A percentile compares a stretch with the other conserved stretches of the same genome.
These are phyloP conservation scores for Tetrahymena elliotti DNA, from an alignment of 73 alveolate genomes.

Conservation along the genomic window DNA sequence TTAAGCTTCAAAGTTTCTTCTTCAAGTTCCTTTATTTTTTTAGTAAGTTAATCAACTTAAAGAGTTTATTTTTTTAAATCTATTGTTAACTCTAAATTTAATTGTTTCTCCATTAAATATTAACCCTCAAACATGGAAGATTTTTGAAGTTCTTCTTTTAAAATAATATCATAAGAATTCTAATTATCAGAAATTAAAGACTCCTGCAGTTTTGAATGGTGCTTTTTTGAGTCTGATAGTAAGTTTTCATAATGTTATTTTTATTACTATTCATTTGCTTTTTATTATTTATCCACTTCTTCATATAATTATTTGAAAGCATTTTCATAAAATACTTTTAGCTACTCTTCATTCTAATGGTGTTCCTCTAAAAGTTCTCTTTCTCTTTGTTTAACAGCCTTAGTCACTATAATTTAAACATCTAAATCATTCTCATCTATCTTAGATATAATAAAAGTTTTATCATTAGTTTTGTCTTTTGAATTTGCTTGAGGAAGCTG, in stretches of 20 bases:
- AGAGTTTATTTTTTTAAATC: background rate
- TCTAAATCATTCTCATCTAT: background rate
- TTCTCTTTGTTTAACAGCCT: background rate
- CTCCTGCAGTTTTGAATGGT: background rate
- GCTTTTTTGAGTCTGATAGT: background rate
- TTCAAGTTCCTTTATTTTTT: background rate
- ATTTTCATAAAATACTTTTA: background rate
- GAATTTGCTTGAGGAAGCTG: background rate
- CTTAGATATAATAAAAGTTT: background rate
- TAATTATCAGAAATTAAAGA: background rate
- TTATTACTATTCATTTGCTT: background rate
- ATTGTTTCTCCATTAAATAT: background rate
- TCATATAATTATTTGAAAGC: background rate
- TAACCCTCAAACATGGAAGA: background rate
- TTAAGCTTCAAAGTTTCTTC: background rate
- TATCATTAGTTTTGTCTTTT: background rate
- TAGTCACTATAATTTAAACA: background rate
- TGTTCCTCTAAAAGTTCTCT: background rate
- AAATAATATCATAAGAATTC: background rate
- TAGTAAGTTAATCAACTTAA: background rate
- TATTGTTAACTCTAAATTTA: background rate
- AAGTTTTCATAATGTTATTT: background rate
- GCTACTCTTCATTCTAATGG: background rate
- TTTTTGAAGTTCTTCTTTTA: background rate
- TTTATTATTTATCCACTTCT: background rate